A percentile compares a stretch with the other conserved stretches of the same genome.
phyloP scores from a whole-genome alignment of 768 basidiomycete genomes.

The Auricularia heimuer region DNA sequence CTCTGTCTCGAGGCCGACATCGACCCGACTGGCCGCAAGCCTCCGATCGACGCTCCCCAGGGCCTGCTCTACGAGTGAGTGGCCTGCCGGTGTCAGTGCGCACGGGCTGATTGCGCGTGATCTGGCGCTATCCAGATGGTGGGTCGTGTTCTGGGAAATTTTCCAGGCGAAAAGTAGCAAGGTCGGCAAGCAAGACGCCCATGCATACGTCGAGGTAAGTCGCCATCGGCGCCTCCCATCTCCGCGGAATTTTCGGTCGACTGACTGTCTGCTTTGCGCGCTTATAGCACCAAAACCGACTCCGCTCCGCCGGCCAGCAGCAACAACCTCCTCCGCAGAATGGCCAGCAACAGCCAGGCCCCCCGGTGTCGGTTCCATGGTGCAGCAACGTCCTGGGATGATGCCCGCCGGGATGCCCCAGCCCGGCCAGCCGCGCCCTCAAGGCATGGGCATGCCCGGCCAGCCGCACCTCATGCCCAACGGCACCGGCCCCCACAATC shows the following conservation, averaged over 20 bases:
- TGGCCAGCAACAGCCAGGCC: conserved; percentile 11
- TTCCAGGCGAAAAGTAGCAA: conserved; percentile 72
- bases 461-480: conserved; percentile 19
- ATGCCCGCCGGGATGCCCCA: conserved; percentile 21
- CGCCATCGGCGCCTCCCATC: neutral
- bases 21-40: conserved; percentile 36
- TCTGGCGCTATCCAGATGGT: conserved; percentile 48
- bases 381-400: conserved; percentile 23
- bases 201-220: conserved; percentile 14
- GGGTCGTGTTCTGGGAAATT: conserved; percentile 82
- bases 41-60: conserved; percentile 76
- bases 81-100: conserved; percentile 7
- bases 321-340: neutral
- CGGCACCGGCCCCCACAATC: conserved; percentile 18
- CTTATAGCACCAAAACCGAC: neutral
- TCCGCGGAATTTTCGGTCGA: neutral
- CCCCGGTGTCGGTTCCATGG: conserved; percentile 7
- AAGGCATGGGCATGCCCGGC: neutral
- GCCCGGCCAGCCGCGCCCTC: neutral
- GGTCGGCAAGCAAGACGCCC: conserved; percentile 51
- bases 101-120: conserved; percentile 1
- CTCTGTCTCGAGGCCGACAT: conserved; percentile 61
- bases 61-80: conserved; percentile 76
- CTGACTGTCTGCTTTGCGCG: neutral
- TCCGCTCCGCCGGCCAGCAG: neutral